A percentile compares a stretch with the other conserved stretches of the same genome.
Conservation (phyloP, 768 basidiomycete species). For the Suillus brevipes region DNA sequence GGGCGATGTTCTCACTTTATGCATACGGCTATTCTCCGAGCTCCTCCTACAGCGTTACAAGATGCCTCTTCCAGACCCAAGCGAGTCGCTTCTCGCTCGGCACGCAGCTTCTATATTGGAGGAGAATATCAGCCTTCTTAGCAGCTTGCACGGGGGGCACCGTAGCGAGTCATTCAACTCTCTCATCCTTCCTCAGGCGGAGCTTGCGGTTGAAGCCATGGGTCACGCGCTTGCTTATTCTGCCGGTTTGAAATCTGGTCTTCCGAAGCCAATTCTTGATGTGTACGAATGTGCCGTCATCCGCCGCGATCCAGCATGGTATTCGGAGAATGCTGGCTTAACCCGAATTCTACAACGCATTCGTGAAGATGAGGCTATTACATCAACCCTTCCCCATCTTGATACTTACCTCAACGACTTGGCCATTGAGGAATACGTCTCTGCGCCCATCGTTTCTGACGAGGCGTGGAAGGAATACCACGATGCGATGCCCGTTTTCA, state of each 20-base stretch:
- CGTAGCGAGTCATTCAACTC: slow-evolving; percentile 49
- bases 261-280: slow-evolving; percentile 52
- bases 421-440: slow-evolving; percentile 50
- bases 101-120: slow-evolving; percentile 49
- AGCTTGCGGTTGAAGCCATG: slow-evolving; percentile 55
- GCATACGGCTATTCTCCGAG: slow-evolving; percentile 60
- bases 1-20: slow-evolving; percentile 50
- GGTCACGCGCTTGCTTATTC: slow-evolving; percentile 65
- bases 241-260: slow-evolving; percentile 43
- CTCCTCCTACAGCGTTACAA: slow-evolving; percentile 54
- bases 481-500: slow-evolving; percentile 39
- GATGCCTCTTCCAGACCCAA: slow-evolving; percentile 44
- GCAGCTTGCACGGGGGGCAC: slow-evolving; percentile 30
- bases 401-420: slow-evolving; percentile 42
- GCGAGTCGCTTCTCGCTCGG: slow-evolving; percentile 51
- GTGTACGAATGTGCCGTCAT: slow-evolving; percentile 56
- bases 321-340: slow-evolving; percentile 51
- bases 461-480: slow-evolving; percentile 50
- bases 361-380: slow-evolving; percentile 48
- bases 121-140: slow-evolving; percentile 45
- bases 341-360: slow-evolving; percentile 47
- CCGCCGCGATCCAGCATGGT: slow-evolving; percentile 59
- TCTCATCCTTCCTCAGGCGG: slow-evolving; percentile 56
- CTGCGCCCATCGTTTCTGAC: slow-evolving; percentile 55
- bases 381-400: slow-evolving; percentile 45